Base-by-base conservation (phyloP, 2,329 filamentous ascomycete species). In the Coleophoma eucalyptorum region DNA sequence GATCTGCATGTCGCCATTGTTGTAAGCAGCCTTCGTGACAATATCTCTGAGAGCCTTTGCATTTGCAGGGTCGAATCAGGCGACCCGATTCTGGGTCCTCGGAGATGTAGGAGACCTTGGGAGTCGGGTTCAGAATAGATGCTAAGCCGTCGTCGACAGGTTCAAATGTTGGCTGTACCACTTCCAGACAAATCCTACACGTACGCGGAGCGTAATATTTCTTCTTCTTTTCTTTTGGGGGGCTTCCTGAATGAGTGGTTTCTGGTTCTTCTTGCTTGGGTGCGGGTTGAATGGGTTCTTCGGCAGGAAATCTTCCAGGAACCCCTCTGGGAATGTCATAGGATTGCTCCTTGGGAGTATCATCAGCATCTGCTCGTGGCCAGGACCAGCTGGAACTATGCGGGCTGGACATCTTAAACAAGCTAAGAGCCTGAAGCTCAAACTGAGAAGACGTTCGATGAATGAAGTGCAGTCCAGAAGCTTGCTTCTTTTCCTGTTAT, bases 1-100 rank as follows among this genome's bases (percentile, higher is more conserved):
- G 87, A 64, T 90, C 83, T 41, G 89, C 80, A 55, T 86, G 79
- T 59, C 94, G 83, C 90, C 92, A 97, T 11, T 81, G 77, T 62
- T 88, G 83, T 45, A 99, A 76, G 65, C 94, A 99, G 31, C 84
- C 87, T 69, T 97, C 90, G 68, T 99, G 94, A 20, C 97, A 91
- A 69, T 96, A 97, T 72, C 89, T 89, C 60, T 93, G 89, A 37
- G 89, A 90, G 48, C 94, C 94, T 72, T 90, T 95, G 78, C 94
- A 99, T 71, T 86, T 84, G 76, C 94, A 99, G 34, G 94, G 94
- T 49, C 88, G 87, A 60, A 97, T 80, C 26, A 99, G 75, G 46
- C 90, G 85, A 37, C 90, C 90, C 31, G 87, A 79, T 56, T 86
- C 78, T 6, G 83, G 78, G 57, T 90, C 88, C 54, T 88, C 81